Evolutionary conservation across 768 basidiomycete species (phyloP).

Genomic region (Dentipellis fragilis): DNA sequence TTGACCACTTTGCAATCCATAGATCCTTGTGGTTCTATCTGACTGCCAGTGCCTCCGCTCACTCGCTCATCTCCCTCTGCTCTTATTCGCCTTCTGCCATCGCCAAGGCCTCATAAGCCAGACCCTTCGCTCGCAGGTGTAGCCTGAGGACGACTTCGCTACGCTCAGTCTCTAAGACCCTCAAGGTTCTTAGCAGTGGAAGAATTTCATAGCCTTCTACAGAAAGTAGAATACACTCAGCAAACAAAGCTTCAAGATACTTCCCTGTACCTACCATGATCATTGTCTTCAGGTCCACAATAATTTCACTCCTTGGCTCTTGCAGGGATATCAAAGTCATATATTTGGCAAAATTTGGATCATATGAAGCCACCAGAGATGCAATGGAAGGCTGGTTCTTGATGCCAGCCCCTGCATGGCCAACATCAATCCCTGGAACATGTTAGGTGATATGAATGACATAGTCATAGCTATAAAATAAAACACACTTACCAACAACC

Average conservation of each 20-base stretch:
- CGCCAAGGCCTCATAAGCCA: too few relatives aligned
- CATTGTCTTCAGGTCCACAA: constrained; percentile 21
- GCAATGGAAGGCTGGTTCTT: constrained; percentile 46
- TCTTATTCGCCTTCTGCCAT: too few relatives aligned
- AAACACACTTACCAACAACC: constrained; percentile 14
- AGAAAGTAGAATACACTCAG: neutral
- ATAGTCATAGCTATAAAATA: neutral
- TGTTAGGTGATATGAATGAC: neutral
- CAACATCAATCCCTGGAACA: constrained; percentile 30
- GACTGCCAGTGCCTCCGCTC: too few relatives aligned
- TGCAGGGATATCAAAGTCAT: constrained; percentile 19
- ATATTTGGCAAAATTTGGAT: constrained; percentile 36
- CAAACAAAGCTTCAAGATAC: neutral
- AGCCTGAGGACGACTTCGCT: too few relatives aligned
- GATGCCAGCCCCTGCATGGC: constrained; percentile 51
- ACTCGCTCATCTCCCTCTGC: too few relatives aligned
- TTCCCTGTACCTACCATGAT: constrained; percentile 6
- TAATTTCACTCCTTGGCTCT: constrained; percentile 22
- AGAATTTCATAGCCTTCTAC: neutral
- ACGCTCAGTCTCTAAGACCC: too few relatives aligned
- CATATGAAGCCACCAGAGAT: constrained; percentile 47
- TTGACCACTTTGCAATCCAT: neutral
- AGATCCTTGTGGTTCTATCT: too few relatives aligned
- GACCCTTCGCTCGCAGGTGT: too few relatives aligned
- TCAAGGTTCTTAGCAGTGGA: too few relatives aligned